A percentile compares a stretch with the other conserved stretches of the same genome.
phyloP scores from a whole-genome alignment of 2,329 filamentous ascomycete genomes.

The Diaporthe helianthi region DNA sequence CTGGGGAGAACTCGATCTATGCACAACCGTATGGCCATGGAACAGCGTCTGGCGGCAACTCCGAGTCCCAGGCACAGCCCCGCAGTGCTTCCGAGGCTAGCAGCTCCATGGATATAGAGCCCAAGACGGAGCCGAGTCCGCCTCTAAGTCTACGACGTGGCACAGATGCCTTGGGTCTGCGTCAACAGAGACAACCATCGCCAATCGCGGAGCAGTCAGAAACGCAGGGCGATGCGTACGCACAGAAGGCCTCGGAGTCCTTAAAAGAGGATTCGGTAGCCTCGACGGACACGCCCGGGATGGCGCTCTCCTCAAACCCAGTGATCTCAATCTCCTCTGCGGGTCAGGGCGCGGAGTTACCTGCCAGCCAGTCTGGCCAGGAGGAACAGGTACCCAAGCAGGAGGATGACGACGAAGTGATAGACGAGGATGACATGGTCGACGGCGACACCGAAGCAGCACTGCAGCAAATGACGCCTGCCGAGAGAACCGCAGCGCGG shows the following conservation, averaged over 20 bases:
- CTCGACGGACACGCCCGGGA: slow-evolving; percentile 48
- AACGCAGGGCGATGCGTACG: slow-evolving; percentile 43
- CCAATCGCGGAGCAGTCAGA: slow-evolving; percentile 47
- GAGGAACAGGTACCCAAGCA: slow-evolving; percentile 50
- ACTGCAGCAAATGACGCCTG: slow-evolving; percentile 58
- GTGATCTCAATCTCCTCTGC: slow-evolving; percentile 49
- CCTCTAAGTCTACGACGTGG: slow-evolving; percentile 46
- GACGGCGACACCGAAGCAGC: slow-evolving; percentile 55
- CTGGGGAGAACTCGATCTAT: slow-evolving; percentile 53
- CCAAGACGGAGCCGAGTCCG: slow-evolving; percentile 58
- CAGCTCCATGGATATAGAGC: slow-evolving; percentile 68
- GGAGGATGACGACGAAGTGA: slow-evolving; percentile 59
- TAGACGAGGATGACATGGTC: slow-evolving; percentile 65
- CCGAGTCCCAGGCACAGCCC: slow-evolving; percentile 48
- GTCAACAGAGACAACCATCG: slow-evolving; percentile 50
- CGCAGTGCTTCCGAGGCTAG: slow-evolving; percentile 47
- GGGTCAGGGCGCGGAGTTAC: slow-evolving; percentile 45
- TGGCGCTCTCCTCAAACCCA: slow-evolving; percentile 51
- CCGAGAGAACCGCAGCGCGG: slow-evolving; percentile 63
- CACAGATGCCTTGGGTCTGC: slow-evolving; percentile 51
- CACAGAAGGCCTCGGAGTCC: slow-evolving; percentile 47
- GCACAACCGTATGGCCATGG: slow-evolving; percentile 53
- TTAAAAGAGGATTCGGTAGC: slow-evolving; percentile 49
- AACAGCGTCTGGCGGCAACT: slow-evolving; percentile 45
- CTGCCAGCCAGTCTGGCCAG: slow-evolving; percentile 45